phyloP scores from a whole-genome alignment of 2,329 filamentous ascomycete species.

The Tolypocladium inflatum region DNA sequence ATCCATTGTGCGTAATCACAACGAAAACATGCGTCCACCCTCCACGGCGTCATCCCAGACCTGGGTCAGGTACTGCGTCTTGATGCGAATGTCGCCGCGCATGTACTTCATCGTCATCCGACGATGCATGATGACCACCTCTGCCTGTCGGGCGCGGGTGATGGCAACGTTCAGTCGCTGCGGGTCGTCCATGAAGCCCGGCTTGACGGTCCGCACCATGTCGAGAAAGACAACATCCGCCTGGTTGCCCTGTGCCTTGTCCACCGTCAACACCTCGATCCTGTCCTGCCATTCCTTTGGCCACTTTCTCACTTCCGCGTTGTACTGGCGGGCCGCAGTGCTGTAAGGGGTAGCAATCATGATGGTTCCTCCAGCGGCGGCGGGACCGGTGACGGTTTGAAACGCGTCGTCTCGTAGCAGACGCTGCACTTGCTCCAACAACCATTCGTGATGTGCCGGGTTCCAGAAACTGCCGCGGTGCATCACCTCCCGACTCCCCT shows the following conservation, averaged over 20 bases:
- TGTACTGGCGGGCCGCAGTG: slow-evolving; percentile 25
- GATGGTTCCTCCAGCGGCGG: slow-evolving; percentile 21
- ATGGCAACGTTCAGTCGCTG: slow-evolving; percentile 36
- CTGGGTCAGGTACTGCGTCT: slow-evolving; percentile 14
- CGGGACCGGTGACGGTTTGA: slow-evolving; percentile 12
- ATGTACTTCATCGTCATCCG: slow-evolving; percentile 18
- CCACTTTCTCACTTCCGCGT: slow-evolving; percentile 15
- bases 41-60: slow-evolving; percentile 20
- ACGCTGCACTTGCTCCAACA: slow-evolving; percentile 19
- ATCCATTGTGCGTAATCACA: neutral
- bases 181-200: slow-evolving; percentile 32
- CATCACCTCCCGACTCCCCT: slow-evolving; percentile 14
- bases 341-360: slow-evolving; percentile 36
- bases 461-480: slow-evolving; percentile 30
- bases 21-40: neutral
- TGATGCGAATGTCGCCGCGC: slow-evolving; percentile 4
- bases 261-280: slow-evolving; percentile 32
- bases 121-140: slow-evolving; percentile 34
- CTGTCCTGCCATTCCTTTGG: slow-evolving; percentile 16
- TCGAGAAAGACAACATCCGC: slow-evolving; percentile 39
- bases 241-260: slow-evolving; percentile 36
- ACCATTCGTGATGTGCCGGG: slow-evolving; percentile 24
- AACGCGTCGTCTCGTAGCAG: slow-evolving; percentile 24
- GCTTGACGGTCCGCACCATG: slow-evolving; percentile 29
- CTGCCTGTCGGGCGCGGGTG: slow-evolving; percentile 33